Evolutionary conservation across 768 basidiomycete species (phyloP), one percentile per base, ranked within the genome.

Genomic region (Pulveroboletus sp.): DNA sequence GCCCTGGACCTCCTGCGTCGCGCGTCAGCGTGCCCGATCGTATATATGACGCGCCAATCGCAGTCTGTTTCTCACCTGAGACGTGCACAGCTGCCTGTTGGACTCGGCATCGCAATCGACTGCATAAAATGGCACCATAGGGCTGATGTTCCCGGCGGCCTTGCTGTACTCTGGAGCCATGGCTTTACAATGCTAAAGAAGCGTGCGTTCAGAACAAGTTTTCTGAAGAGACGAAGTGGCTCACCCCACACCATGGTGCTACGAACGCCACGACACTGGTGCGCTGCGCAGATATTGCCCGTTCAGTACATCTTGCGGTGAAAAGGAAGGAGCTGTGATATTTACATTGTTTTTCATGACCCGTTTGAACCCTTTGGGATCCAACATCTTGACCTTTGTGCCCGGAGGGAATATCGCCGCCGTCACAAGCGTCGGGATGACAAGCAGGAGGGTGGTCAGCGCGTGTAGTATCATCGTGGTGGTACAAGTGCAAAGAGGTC

Each of bases 201-300:
- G 34, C 1, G 26, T 16, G 43, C 31, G 24, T 17, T 9, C 14
- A 11, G 27, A 5, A 19, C 5, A 14, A 22, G 30, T 20, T 6
- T 29, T 6, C 36, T 2, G 43, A 22, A 19, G 41, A 10, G n/a
- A 10, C 27, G 23, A 17, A n/a, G 9, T 29, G 31, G 56, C 86
- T 64, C 66, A 89, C 87, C 56, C 87, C 89, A 62, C 89, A 93
- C 93, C 93, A 95, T 4, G 92, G 89, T n/a, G 93, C 93, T 12
- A 93, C 86, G 63, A 94, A 96, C 2, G 91, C 93, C 16, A 95
- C 85, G 62, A 93, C 67, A 53, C 76, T 80, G 27, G 89, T 86
- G 69, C 79, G 73, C 89, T 91, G 57, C 10, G 40, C 31, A 11
- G 7, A 17, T 46, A 26, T 24, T n/a, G 26, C 35, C 5, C 27